Percentiles rank a stretch among this genome's conserved stretches.
phyloP scores from a whole-genome alignment of 2,329 filamentous ascomycete genomes.

The Botryotinia convoluta region DNA sequence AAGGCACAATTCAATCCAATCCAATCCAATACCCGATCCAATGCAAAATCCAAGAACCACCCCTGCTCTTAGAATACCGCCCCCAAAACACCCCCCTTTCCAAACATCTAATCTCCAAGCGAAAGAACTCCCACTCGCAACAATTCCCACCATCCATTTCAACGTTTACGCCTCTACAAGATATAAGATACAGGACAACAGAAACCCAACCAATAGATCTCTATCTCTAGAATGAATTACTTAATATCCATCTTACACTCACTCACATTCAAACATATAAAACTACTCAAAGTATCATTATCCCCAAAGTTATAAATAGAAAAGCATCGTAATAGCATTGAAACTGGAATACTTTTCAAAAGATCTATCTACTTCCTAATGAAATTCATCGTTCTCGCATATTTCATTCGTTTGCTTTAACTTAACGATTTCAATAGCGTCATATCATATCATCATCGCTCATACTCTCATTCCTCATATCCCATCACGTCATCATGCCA shows the following conservation, averaged over 20 bases:
- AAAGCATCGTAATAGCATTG: not conserved
- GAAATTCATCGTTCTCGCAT: not conserved
- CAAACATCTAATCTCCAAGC: not conserved
- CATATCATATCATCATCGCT: slow-evolving; percentile 3
- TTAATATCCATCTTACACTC: not conserved
- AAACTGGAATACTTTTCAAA: not conserved
- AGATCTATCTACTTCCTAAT: not conserved
- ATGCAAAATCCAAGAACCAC: too few relatives aligned
- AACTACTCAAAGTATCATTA: not conserved
- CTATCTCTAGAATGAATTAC: not conserved
- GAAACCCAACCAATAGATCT: not conserved
- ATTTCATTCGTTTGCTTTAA: not conserved
- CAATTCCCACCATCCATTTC: too few relatives aligned
- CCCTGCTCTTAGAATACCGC: not conserved
- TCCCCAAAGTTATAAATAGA: not conserved
- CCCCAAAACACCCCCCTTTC: not conserved
- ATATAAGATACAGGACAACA: not conserved
- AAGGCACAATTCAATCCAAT: not conserved
- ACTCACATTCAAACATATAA: not conserved
- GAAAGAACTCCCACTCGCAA: not conserved
- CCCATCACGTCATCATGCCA: not conserved
- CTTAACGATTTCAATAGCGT: not conserved
- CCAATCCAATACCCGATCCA: not conserved
- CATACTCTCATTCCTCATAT: not conserved
- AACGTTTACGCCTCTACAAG: too few relatives aligned